Conservation (phyloP, 805 yeast species). For the Kuraishia ogatae region DNA sequence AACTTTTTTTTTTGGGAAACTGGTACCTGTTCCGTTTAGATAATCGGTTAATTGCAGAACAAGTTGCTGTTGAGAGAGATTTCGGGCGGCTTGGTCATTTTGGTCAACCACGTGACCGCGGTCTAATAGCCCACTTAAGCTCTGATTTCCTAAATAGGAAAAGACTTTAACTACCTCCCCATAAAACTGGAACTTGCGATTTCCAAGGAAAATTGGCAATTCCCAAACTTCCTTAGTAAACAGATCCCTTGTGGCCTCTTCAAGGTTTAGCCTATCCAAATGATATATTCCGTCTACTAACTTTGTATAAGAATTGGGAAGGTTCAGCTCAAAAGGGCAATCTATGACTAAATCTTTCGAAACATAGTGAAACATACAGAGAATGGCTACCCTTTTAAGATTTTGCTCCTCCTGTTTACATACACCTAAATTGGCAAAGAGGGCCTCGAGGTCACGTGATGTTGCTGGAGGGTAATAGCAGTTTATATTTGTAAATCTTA, state of each 20-base stretch:
- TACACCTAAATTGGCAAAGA: background rate
- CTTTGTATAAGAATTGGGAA: background rate
- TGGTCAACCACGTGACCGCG: background rate
- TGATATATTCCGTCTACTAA: background rate
- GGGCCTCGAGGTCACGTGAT: background rate
- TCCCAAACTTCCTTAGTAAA: background rate
- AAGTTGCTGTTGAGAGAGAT: background rate
- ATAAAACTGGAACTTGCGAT: background rate
- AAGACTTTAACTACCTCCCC: background rate
- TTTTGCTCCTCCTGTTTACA: background rate
- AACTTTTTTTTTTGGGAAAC: background rate
- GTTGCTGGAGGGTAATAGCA: conserved; percentile 1
- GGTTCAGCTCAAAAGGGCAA: background rate
- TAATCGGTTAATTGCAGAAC: background rate
- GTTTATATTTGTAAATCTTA: background rate
- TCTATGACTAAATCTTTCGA: background rate
- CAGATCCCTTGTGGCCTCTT: background rate
- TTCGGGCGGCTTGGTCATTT: too few species aligned
- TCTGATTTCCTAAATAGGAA: background rate
- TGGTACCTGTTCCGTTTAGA: background rate
- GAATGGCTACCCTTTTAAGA: background rate
- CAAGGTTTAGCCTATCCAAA: background rate
- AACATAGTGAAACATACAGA: background rate
- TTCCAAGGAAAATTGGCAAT: background rate
- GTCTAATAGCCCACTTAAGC: background rate